A percentile compares a stretch with the other conserved stretches of the same genome.
Conservation (phyloP, 1,284 basidiomycete genomes). For the Afroboletus lepidellus region DNA sequence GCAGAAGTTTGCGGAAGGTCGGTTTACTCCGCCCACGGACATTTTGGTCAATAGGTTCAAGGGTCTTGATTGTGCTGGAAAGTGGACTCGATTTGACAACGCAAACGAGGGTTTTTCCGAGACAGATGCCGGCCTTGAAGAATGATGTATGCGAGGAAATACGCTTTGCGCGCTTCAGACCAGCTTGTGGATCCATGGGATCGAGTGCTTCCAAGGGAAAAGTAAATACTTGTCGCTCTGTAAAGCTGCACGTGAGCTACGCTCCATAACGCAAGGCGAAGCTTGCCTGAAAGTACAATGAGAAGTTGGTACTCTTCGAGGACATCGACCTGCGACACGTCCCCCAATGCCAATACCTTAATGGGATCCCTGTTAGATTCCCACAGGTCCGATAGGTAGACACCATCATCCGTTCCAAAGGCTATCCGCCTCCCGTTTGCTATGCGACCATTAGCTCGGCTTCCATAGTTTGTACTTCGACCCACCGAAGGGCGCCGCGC, state of each 20-base stretch:
- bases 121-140: constrained; percentile 94
- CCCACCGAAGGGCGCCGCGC: constrained; percentile 92
- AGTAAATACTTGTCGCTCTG: constrained; percentile 93
- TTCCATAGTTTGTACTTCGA: constrained; percentile 22
- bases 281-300: constrained; percentile 88
- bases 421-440: constrained; percentile 86
- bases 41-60: constrained; percentile 94
- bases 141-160: constrained; percentile 97
- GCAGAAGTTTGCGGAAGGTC: constrained; percentile 91
- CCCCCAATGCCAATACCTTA: constrained; percentile 86
- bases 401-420: constrained; percentile 96
- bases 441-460: constrained; percentile 34
- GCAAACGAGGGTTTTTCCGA: constrained; percentile 94
- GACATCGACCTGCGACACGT: constrained; percentile 95
- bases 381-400: constrained; percentile 89
- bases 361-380: constrained; percentile 80
- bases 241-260: constrained; percentile 7
- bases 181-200: constrained; percentile 85
- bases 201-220: constrained; percentile 95
- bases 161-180: constrained; percentile 90
- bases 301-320: constrained; percentile 95
- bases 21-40: constrained; percentile 83
- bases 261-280: neutral
- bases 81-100: constrained; percentile 95
- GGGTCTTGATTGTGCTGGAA: constrained; percentile 95